Evolutionary conservation across 2,329 filamentous ascomycete species (phyloP).

Genomic region (Aspergillus ochraceus): DNA sequence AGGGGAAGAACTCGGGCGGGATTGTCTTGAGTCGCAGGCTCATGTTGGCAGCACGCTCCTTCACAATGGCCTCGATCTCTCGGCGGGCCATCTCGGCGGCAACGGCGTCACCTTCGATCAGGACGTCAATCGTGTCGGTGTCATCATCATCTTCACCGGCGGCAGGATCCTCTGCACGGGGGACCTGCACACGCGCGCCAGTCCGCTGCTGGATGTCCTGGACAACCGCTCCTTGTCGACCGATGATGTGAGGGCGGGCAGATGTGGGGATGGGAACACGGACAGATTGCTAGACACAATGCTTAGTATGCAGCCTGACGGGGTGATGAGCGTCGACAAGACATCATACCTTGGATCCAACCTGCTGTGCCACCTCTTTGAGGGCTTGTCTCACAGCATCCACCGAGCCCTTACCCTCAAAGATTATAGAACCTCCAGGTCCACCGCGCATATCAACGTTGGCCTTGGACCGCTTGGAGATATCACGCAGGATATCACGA

Average conservation of each 20-base stretch:
- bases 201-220: constrained; percentile 87
- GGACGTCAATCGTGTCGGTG: constrained; percentile 73
- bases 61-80: constrained; percentile 83
- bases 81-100: constrained; percentile 80
- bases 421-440: constrained; percentile 71
- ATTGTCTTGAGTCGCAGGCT: constrained; percentile 80
- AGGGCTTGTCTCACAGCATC: constrained; percentile 84
- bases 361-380: constrained; percentile 83
- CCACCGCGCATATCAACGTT: constrained; percentile 75
- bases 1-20: constrained; percentile 91
- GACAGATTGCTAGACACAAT: constrained; percentile 57
- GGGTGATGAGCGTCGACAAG: neutral
- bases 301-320: constrained; percentile 4
- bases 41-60: constrained; percentile 78
- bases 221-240: constrained; percentile 84
- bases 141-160: constrained; percentile 75
- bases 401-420: constrained; percentile 81
- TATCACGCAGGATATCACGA: constrained; percentile 80
- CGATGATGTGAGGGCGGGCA: constrained; percentile 86
- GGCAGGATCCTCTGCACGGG: constrained; percentile 69
- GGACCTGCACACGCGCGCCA: constrained; percentile 86
- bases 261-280: constrained; percentile 80
- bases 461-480: constrained; percentile 89
- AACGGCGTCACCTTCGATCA: constrained; percentile 87
- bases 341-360: constrained; percentile 75